These are phyloP conservation scores for Podospora comata DNA, from an alignment of 495 filamentous ascomycete genomes.

Conservation along the genomic window DNA sequence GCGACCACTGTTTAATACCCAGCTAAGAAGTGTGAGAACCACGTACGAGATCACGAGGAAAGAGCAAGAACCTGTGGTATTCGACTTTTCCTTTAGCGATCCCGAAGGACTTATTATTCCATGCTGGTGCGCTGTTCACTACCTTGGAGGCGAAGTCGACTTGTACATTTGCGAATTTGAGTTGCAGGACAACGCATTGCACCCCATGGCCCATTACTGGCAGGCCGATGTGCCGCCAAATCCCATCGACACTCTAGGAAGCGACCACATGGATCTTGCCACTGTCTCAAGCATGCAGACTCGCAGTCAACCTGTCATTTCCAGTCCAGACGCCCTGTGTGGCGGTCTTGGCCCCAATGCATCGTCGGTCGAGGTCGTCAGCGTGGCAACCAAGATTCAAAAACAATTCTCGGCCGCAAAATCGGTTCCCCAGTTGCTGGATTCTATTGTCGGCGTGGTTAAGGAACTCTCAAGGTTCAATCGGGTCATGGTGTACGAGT, in stretches of 20 bases:
- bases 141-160: slow-evolving; percentile 19
- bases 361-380: slow-evolving; percentile 23
- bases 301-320: slow-evolving; percentile 22
- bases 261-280: slow-evolving; percentile 27
- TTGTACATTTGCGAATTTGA: slow-evolving; percentile 32
- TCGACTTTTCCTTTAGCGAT: slow-evolving; percentile 27
- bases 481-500: slow-evolving; percentile 29
- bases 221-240: slow-evolving; percentile 5
- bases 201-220: slow-evolving; percentile 16
- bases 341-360: slow-evolving; percentile 11
- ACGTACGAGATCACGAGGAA: slow-evolving; percentile 16
- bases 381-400: slow-evolving; percentile 26
- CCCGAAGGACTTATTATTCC: slow-evolving; percentile 22
- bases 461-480: slow-evolving; percentile 25
- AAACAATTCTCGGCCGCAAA: slow-evolving; percentile 21
- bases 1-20: slow-evolving; percentile 21
- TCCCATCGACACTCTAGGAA: slow-evolving; percentile 27
- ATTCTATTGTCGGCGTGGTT: slow-evolving; percentile 24
- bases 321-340: slow-evolving; percentile 1
- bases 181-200: slow-evolving; percentile 25
- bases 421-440: slow-evolving; percentile 19
- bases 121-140: slow-evolving; percentile 30
- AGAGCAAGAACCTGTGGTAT: slow-evolving; percentile 24
- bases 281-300: slow-evolving; percentile 27
- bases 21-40: slow-evolving; percentile 17